Percentiles rank a stretch among this genome's conserved stretches.
Conservation (phyloP, 805 yeast genomes). For the Zygosaccharomyces bisporus region DNA sequence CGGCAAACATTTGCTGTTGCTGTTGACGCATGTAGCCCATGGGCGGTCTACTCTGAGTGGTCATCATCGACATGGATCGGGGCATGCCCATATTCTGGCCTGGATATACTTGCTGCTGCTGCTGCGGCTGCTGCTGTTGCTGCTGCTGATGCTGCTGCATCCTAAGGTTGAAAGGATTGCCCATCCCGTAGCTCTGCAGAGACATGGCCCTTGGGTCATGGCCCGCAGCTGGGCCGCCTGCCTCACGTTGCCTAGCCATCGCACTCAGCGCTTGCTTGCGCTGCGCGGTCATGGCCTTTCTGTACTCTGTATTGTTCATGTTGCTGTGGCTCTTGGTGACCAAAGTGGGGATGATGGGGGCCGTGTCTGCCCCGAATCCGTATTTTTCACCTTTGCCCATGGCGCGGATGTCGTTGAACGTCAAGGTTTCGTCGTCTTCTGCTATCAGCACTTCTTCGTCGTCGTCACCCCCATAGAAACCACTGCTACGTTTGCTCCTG, state of each 20-base stretch:
- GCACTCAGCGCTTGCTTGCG: constrained; percentile 53
- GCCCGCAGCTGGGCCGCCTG: neutral
- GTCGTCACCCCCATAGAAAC: constrained; percentile 37
- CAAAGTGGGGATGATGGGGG: constrained; percentile 74
- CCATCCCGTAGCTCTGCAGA: constrained; percentile 27
- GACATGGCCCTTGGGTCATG: constrained; percentile 47
- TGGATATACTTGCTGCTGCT: constrained; percentile 1
- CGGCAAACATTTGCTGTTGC: constrained; percentile 5
- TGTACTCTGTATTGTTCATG: constrained; percentile 54
- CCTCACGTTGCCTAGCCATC: constrained; percentile 38
- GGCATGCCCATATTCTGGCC: constrained; percentile 18
- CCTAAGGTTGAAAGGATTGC: constrained; percentile 12
- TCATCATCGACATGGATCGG: constrained; percentile 34
- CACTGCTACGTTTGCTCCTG: constrained; percentile 13
- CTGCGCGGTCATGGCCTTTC: constrained; percentile 65
- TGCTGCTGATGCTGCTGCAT: neutral
- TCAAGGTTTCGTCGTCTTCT: constrained; percentile 39
- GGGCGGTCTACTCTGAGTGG: constrained; percentile 15
- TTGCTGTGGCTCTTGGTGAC: constrained; percentile 36
- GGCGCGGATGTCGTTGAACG: constrained; percentile 63
- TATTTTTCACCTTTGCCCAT: constrained; percentile 56
- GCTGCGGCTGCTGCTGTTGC: constrained; percentile 6
- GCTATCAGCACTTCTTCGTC: constrained; percentile 38
- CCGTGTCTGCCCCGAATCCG: constrained; percentile 53
- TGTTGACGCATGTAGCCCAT: constrained; percentile 14